Base-by-base conservation (phyloP, 2,329 filamentous ascomycete species). In the Aphanoascus verrucosus region DNA sequence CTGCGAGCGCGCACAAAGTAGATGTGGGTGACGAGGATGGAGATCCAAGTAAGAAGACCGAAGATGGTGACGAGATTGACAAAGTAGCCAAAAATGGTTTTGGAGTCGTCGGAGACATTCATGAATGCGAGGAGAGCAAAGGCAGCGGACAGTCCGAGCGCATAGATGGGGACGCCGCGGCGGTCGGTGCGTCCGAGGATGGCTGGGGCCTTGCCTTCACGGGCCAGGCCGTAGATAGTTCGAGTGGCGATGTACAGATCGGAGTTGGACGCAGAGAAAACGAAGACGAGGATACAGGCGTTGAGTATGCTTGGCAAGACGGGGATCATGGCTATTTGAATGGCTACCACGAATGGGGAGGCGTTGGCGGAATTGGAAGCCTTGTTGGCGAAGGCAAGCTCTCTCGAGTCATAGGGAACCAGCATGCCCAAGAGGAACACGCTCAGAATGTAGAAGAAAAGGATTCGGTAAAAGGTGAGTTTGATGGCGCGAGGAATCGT, bases 221-320 rank as follows among this genome's bases (percentile, higher is more conserved):
- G 77, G 1, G 86, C 82, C 5, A 91, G 77, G 55, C 89, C 89
- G 94, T 64, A 81, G 84, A 91, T 70, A 0, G 85, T 89, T 31
- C 86, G 79, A 2, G 83, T 86, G 43, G 81, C 74, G 2, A 73
- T 72, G 61, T 76, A 75, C 41, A 89, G 71, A 62, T 77, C 79
- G 58, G 84, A 81, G 61, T 88, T 88, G 0, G 79, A 81, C 0
- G 84, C 77, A 0, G 84, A 87, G 69, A 80, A 83, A 0, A 83
- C 84, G 0, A 83, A 85, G 0, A 82, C 85, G 58, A 89, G 75
- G 59, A 90, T 83, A 31, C 88, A 75, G 32, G 83, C 85, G 65
- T 91, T 91, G 67, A 90, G 82, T 51, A 90, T 78, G 3, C 80
- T 81, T 0, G 84, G 83, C 2, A 89, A 77, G 5, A 77, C 81